A percentile compares a stretch with the other conserved stretches of the same genome.
Evolutionary conservation across 2,329 filamentous ascomycete genomes (phyloP).

Genomic region (Neofusicoccum sp.): DNA sequence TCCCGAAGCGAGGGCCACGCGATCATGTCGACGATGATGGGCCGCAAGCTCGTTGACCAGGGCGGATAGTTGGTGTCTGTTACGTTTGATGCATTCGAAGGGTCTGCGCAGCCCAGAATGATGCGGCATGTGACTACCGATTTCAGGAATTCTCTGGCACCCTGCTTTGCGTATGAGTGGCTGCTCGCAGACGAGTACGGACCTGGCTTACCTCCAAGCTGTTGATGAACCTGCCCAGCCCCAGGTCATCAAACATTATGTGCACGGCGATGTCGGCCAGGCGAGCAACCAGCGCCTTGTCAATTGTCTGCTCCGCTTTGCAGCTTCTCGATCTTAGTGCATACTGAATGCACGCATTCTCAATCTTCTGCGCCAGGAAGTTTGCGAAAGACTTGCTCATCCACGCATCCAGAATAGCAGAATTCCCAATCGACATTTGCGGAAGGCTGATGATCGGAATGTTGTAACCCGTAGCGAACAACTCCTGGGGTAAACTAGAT

Average conservation of each 20-base stretch:
- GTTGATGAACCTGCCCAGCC: neutral
- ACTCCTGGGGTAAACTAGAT: neutral
- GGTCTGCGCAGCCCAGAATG: neutral
- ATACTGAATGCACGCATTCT: neutral
- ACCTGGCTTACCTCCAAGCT: neutral
- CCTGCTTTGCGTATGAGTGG: neutral
- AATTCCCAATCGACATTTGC: neutral
- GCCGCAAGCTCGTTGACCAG: neutral
- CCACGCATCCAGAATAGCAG: neutral
- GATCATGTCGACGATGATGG: slow-evolving; percentile 13
- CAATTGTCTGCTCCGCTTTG: neutral
- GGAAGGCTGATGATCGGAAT: neutral
- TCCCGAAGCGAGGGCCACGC: slow-evolving; percentile 15
- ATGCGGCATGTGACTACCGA: neutral
- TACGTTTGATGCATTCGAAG: neutral
- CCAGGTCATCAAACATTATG: slow-evolving; percentile 9
- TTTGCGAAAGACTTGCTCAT: neutral
- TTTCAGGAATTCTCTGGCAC: neutral
- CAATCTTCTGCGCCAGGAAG: neutral
- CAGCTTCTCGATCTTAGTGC: neutral
- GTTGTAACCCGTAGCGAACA: neutral
- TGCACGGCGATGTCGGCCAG: neutral
- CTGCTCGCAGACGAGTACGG: neutral
- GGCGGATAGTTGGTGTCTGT: neutral
- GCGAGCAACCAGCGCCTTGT: neutral